Conservation (phyloP, 805 yeast species). For the Suhomyces emberorum region DNA sequence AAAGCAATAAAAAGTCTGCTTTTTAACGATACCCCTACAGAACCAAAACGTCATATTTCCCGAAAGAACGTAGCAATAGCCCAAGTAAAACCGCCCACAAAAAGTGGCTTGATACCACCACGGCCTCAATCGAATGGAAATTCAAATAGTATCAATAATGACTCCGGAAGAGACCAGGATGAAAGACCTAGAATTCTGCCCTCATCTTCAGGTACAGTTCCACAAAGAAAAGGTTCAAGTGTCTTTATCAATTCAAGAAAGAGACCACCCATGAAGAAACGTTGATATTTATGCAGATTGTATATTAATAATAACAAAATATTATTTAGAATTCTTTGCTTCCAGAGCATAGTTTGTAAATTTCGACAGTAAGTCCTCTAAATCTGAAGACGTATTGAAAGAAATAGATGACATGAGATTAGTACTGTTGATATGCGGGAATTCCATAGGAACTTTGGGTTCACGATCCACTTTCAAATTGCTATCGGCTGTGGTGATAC, state of each 20-base stretch:
- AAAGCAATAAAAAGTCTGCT: slow-evolving; percentile 4
- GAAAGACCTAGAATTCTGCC: slow-evolving; percentile 1
- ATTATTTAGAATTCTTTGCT: too few relatives aligned
- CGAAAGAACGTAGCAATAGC: slow-evolving; percentile 1
- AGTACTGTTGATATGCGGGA: too few relatives aligned
- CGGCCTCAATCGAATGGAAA: too few relatives aligned
- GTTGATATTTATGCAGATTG: too few relatives aligned
- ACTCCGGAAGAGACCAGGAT: neutral
- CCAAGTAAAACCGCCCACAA: neutral
- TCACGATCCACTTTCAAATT: too few relatives aligned
- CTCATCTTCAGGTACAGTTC: slow-evolving; percentile 6
- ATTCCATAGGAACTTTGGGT: too few relatives aligned
- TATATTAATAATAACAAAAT: too few relatives aligned
- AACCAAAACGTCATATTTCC: neutral
- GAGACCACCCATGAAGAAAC: slow-evolving; percentile 4
- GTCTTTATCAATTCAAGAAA: slow-evolving; percentile 15
- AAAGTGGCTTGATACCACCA: too few relatives aligned
- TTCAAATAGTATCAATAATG: too few relatives aligned
- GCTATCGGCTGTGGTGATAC: too few relatives aligned
- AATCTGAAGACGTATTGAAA: neutral
- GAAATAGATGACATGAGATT: neutral
- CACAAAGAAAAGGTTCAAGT: slow-evolving; percentile 8
- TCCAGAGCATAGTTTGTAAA: too few relatives aligned
- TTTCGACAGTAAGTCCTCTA: neutral
- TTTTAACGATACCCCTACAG: neutral